A percentile compares a stretch with the other conserved stretches of the same genome.
Evolutionary conservation across 2,329 filamentous ascomycete genomes (phyloP).

Genomic region (Fonsecaea pedrosoi): DNA sequence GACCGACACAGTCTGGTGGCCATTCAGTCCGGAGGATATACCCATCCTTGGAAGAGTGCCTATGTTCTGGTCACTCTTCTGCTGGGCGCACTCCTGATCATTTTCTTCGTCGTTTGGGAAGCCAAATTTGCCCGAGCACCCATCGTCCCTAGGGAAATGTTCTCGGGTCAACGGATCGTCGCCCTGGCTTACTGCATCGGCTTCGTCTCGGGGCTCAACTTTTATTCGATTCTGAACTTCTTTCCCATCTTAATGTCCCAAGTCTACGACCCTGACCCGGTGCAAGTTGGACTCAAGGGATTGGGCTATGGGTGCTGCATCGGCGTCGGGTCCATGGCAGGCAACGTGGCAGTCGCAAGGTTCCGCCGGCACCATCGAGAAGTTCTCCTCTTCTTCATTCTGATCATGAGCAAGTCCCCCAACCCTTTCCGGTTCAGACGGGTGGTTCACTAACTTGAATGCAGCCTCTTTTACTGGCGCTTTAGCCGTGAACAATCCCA

Average conservation of each 20-base stretch:
- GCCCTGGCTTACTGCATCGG: slow-evolving; percentile 62
- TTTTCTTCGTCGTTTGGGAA: slow-evolving; percentile 55
- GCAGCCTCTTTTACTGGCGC: too few relatives aligned
- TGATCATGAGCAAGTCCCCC: slow-evolving; percentile 63
- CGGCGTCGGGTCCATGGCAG: slow-evolving; percentile 65
- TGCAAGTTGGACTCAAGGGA: slow-evolving; percentile 68
- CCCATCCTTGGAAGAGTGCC: slow-evolving; percentile 39
- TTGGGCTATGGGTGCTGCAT: slow-evolving; percentile 70
- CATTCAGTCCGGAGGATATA: slow-evolving; percentile 30
- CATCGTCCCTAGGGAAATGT: slow-evolving; percentile 52
- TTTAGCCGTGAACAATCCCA: slow-evolving; percentile 40
- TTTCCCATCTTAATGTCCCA: slow-evolving; percentile 54
- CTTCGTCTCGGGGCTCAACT: slow-evolving; percentile 65
- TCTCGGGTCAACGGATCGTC: slow-evolving; percentile 58
- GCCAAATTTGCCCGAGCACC: slow-evolving; percentile 53
- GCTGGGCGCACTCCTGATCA: slow-evolving; percentile 50
- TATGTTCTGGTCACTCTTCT: slow-evolving; percentile 55
- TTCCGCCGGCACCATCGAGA: slow-evolving; percentile 64
- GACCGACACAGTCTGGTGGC: slow-evolving; percentile 44
- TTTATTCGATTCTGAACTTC: slow-evolving; percentile 62
- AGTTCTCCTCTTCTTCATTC: slow-evolving; percentile 64
- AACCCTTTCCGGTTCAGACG: neutral
- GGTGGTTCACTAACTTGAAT: too few relatives aligned
- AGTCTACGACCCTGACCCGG: slow-evolving; percentile 54
- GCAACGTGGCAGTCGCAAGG: slow-evolving; percentile 63